A percentile compares a stretch with the other conserved stretches of the same genome.
These are phyloP conservation scores for Papilionanthe hybrid DNA, from an alignment of 116 monocot genomes.

Conservation along the genomic window DNA sequence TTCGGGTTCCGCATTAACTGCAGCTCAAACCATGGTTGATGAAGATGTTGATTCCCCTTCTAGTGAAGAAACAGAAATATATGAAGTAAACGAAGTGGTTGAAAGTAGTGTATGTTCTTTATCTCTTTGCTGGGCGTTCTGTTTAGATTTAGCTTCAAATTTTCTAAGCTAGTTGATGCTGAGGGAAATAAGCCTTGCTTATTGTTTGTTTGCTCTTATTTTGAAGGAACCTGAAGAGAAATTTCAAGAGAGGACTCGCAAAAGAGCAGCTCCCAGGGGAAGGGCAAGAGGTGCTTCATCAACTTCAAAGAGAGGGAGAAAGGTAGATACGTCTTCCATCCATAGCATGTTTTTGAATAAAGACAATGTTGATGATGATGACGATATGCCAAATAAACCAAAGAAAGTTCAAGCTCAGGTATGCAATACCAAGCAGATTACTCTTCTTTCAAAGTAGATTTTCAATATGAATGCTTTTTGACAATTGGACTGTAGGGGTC, in stretches of 20 bases:
- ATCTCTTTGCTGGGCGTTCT: conserved; percentile 2
- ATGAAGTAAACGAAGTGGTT: conserved; percentile 49
- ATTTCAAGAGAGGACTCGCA: conserved; percentile 41
- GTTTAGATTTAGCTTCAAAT: neutral
- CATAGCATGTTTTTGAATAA: conserved; percentile 56
- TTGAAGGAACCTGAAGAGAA: conserved; percentile 73
- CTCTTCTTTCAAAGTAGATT: neutral
- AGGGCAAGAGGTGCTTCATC: conserved; percentile 59
- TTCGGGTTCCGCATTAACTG: conserved; percentile 50
- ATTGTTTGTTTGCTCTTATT: neutral
- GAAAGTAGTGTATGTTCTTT: conserved; percentile 64
- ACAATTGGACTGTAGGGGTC: neutral
- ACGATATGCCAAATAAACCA: conserved; percentile 29
- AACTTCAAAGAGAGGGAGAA: conserved; percentile 57
- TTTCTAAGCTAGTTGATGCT: neutral
- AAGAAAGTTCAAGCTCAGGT: conserved; percentile 60
- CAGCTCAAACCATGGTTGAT: conserved; percentile 41
- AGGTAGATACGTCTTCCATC: conserved; percentile 46
- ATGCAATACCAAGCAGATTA: conserved; percentile 10
- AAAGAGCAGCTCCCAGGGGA: conserved; percentile 66
- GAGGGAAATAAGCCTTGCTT: neutral
- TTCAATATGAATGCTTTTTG: neutral
- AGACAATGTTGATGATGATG: conserved; percentile 61
- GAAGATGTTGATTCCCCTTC: conserved; percentile 66
- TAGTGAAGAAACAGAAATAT: conserved; percentile 69